Conservation (phyloP, 352 stramenopile genomes). For the Globisporangium camurandrum region DNA sequence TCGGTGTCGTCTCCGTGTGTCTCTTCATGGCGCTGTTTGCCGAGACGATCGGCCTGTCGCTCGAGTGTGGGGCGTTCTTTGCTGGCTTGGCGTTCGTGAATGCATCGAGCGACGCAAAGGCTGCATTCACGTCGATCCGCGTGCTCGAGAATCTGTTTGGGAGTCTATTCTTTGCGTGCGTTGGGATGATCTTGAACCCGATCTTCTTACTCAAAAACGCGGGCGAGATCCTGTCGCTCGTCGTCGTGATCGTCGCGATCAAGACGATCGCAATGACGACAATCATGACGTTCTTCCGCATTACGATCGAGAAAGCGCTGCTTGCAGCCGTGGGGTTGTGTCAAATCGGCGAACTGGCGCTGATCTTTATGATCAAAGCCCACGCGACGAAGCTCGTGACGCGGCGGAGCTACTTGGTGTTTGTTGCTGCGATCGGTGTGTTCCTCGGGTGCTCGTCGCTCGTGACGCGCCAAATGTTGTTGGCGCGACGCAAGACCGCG, state of each 20-base stretch:
- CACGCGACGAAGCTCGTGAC: slow-evolving; percentile 78
- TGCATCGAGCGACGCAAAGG: slow-evolving; percentile 51
- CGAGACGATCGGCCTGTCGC: slow-evolving; percentile 70
- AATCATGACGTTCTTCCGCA: slow-evolving; percentile 78
- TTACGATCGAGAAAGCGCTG: slow-evolving; percentile 67
- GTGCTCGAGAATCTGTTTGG: slow-evolving; percentile 86
- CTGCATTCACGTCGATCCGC: slow-evolving; percentile 73
- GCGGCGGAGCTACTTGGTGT: slow-evolving; percentile 72
- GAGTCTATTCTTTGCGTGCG: slow-evolving; percentile 85
- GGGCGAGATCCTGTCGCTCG: slow-evolving; percentile 76
- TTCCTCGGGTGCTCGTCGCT: slow-evolving; percentile 80
- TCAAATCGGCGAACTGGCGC: slow-evolving; percentile 76
- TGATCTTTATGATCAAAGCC: slow-evolving; percentile 90
- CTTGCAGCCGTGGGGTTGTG: slow-evolving; percentile 67
- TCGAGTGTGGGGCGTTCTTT: slow-evolving; percentile 80
- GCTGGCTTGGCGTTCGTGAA: slow-evolving; percentile 77
- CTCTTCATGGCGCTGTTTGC: slow-evolving; percentile 82
- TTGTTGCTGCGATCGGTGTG: slow-evolving; percentile 71
- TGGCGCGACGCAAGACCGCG: slow-evolving; percentile 49
- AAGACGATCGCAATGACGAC: slow-evolving; percentile 68
- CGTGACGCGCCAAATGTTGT: slow-evolving; percentile 63
- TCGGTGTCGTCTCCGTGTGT: slow-evolving; percentile 80
- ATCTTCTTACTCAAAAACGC: slow-evolving; percentile 76
- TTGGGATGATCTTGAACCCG: slow-evolving; percentile 84
- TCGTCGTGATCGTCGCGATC: slow-evolving; percentile 67